phyloP scores from a whole-genome alignment of 371 early-diverging fungal species.

The Mucor mucedo region DNA sequence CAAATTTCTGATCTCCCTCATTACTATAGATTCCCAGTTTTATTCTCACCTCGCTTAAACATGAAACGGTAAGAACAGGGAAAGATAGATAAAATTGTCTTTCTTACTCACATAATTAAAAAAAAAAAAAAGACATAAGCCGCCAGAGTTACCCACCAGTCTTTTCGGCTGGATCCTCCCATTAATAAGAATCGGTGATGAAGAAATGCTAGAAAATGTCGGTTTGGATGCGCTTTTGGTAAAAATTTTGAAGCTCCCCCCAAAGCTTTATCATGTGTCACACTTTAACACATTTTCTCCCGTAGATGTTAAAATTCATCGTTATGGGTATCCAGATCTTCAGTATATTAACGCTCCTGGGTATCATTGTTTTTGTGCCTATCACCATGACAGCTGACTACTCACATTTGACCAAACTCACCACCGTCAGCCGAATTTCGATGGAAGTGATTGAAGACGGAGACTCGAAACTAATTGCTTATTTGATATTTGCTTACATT shows the following conservation, averaged over 20 bases:
- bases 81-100: background rate
- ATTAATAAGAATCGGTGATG: constrained; percentile 52
- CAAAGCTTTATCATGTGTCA: constrained; percentile 1
- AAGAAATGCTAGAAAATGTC: constrained; percentile 60
- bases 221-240: constrained; percentile 74
- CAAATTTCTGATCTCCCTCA: too few species aligned
- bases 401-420: constrained; percentile 14
- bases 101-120: constrained; percentile 25
- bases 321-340: constrained; percentile 54
- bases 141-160: constrained; percentile 54
- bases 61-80: constrained; percentile 56
- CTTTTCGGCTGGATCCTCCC: constrained; percentile 70
- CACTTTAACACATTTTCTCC: background rate
- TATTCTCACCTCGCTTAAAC: constrained; percentile 64
- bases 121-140: constrained; percentile 48
- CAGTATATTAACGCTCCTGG: constrained; percentile 43
- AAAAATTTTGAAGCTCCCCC: constrained; percentile 1
- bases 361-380: constrained; percentile 42
- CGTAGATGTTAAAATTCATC: constrained; percentile 50
- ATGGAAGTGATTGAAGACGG: constrained; percentile 37
- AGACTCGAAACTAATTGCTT: constrained; percentile 53
- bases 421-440: constrained; percentile 30
- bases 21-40: constrained; percentile 41
- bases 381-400: constrained; percentile 34
- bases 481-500: constrained; percentile 59